Evolutionary conservation across 164 flowering plant species (phyloP), one percentile per base, ranked within the genome.

Genomic region (Dillenia suffruticosa): DNA sequence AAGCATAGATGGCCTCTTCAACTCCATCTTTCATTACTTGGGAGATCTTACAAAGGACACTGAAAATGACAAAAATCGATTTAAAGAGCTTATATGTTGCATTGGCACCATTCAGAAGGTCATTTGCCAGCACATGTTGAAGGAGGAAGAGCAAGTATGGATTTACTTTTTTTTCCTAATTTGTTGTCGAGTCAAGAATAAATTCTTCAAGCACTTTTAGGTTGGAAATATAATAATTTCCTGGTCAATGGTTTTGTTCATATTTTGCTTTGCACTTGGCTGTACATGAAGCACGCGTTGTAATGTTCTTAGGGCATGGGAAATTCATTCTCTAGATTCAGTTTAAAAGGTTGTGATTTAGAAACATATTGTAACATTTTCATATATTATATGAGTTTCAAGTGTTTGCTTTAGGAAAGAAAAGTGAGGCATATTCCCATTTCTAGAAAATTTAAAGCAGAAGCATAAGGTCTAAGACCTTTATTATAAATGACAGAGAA

Each of bases 111-210:
- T 89, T 17, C 71, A 79, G 63, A 32, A 74, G 46, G 70, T 76
- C 47, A 79, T 92, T 65, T 77, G 79, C 71, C 81, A 79, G 70
- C 95, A 92, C 75, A 88, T 89, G 95, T 69, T 69, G 57, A 89
- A 88, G 76, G 96, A 92, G 79, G 98, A 92, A 75, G 70, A 88
- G 62, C 96, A 92, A 91, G 98, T 89, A 75, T 16, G 22, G 11
- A 46, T 46, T 51, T 57, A 17, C 44, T 64, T 52, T 49, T 44
- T 14, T 44, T 1, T n/a, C 44, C 13, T 44, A 14, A 26, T 44
- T 44, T 12, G 22, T 45, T 14, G 10, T n/a, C 11, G 2, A 48
- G 6, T 51, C 48, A 5, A 40, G 66, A 44, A 16, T 53, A 51
- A n/a, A 17, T 56, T 57, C 44, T 17, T 44, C 12, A 9, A 8